phyloP scores from a whole-genome alignment of 2,329 filamentous ascomycete genomes.

The Pseudogymnoascus pannorum region DNA sequence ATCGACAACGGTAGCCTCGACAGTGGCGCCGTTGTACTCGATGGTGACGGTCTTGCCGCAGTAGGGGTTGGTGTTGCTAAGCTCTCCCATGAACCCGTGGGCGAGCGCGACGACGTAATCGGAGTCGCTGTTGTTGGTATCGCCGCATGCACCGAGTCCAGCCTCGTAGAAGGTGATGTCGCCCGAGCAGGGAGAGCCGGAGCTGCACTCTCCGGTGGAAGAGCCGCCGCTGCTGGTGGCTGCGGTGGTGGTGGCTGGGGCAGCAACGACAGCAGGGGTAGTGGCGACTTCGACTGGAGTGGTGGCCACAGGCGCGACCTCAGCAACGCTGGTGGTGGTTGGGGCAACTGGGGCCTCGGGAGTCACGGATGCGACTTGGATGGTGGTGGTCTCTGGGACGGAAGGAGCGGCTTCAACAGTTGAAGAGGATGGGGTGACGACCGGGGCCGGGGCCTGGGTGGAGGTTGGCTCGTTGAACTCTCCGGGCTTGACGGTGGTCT shows the following conservation, averaged over 20 bases:
- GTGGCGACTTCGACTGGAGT: conserved; percentile 13
- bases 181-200: conserved; percentile 41
- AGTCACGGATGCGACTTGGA: conserved; percentile 10
- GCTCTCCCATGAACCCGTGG: conserved; percentile 51
- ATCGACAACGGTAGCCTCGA: conserved; percentile 57
- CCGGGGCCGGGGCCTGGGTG: conserved; percentile 14
- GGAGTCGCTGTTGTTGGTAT: conserved; percentile 46
- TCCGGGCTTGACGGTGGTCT: background rate
- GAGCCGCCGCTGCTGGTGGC: conserved; percentile 19
- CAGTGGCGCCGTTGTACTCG: conserved; percentile 49
- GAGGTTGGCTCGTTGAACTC: conserved; percentile 10
- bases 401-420: conserved; percentile 8
- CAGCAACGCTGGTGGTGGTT: background rate
- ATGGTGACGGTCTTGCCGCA: conserved; percentile 66
- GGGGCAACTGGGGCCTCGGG: background rate
- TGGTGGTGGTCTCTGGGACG: conserved; percentile 9
- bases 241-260: conserved; percentile 13
- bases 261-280: conserved; percentile 8
- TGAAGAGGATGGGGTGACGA: conserved; percentile 15
- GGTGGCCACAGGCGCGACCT: background rate
- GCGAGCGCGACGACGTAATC: conserved; percentile 65
- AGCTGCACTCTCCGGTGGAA: conserved; percentile 24
- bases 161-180: conserved; percentile 69
- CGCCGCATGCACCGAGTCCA: conserved; percentile 63
- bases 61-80: conserved; percentile 60